These are phyloP conservation scores for Hyphopichia fennica DNA, from an alignment of 1,139 yeast genomes.

Conservation along the genomic window DNA sequence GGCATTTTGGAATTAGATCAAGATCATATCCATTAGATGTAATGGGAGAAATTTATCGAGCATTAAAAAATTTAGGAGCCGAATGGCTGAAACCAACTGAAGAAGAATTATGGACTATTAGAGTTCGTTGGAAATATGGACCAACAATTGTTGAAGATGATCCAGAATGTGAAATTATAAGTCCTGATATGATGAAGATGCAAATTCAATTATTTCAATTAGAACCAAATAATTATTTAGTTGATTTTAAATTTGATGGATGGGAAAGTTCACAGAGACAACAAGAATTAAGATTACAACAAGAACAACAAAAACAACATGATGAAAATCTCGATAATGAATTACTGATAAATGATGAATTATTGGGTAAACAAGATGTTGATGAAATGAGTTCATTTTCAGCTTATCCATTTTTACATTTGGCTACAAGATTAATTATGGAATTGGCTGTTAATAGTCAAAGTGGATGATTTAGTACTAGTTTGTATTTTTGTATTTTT, in stretches of 20 bases:
- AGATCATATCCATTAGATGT: conserved; percentile 96
- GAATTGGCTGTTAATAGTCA: conserved; percentile 85
- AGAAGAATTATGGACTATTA: conserved; percentile 93
- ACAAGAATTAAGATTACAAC: neutral
- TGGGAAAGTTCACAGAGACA: conserved; percentile 59
- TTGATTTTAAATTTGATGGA: conserved; percentile 97
- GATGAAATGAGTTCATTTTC: conserved; percentile 76
- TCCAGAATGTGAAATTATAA: conserved; percentile 19
- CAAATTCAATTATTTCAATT: conserved; percentile 93
- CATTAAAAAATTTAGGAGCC: conserved; percentile 89
- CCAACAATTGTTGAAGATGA: conserved; percentile 25
- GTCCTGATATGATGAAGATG: conserved; percentile 92
- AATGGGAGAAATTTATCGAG: conserved; percentile 97
- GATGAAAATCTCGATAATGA: neutral
- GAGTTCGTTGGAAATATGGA: conserved; percentile 91
- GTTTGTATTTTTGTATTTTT: too few species aligned
- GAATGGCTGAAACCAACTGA: conserved; percentile 96
- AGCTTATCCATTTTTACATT: conserved; percentile 91
- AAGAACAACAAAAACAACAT: conserved; percentile 1
- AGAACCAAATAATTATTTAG: conserved; percentile 93
- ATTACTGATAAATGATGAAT: neutral
- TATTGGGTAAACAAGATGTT: conserved; percentile 35
- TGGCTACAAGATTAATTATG: conserved; percentile 91
- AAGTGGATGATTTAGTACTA: conserved; percentile 16
- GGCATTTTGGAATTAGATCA: conserved; percentile 98